A percentile compares a stretch with the other conserved stretches of the same genome.
These are phyloP conservation scores for Kazachstania viticola DNA, from an alignment of 805 yeast species.

Conservation along the genomic window DNA sequence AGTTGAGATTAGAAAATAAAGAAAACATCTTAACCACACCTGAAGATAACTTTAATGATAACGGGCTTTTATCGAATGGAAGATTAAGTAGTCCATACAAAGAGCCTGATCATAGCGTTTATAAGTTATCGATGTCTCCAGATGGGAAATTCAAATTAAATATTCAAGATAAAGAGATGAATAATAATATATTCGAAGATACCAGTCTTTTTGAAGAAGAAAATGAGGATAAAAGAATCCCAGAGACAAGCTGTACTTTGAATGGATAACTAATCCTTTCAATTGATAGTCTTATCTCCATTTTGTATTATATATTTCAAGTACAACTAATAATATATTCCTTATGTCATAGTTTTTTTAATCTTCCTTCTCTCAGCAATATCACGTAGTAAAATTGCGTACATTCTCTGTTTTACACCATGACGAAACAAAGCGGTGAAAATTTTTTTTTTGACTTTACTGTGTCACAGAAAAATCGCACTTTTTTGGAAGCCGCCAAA, in stretches of 20 bases:
- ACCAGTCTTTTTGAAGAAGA: conserved; percentile 24
- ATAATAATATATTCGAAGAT: conserved; percentile 17
- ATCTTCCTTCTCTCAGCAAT: too few relatives aligned
- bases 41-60: background rate
- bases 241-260: too few relatives aligned
- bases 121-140: conserved; percentile 22
- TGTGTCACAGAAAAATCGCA: too few relatives aligned
- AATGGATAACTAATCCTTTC: too few relatives aligned
- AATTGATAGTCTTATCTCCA: too few relatives aligned
- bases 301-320: too few relatives aligned
- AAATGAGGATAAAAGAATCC: conserved; percentile 3
- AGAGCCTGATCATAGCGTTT: conserved; percentile 22
- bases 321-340: background rate
- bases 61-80: background rate
- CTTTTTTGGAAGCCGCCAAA: too few relatives aligned
- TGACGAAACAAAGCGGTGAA: too few relatives aligned
- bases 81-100: conserved; percentile 19
- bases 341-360: too few relatives aligned
- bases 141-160: conserved; percentile 23
- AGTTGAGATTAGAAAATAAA: background rate
- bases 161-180: conserved; percentile 11
- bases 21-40: background rate
- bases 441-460: too few relatives aligned
- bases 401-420: too few relatives aligned
- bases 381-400: too few relatives aligned